Percentiles rank a stretch among this genome's conserved stretches.
These are phyloP conservation scores for Macadamia integrifolia DNA, from an alignment of 164 flowering plant genomes.

Conservation along the genomic window DNA sequence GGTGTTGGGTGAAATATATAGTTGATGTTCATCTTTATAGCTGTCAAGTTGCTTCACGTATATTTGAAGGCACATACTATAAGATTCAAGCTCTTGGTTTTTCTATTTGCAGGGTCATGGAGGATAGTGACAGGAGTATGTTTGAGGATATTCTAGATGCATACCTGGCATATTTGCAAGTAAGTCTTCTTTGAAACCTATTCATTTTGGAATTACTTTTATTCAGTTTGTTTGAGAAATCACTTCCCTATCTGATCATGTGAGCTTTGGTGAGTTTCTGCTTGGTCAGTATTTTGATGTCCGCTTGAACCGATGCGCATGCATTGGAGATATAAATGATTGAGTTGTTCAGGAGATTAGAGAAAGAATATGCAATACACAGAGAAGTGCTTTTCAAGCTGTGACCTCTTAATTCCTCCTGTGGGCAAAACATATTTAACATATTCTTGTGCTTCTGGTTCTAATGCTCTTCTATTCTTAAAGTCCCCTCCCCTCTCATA, in stretches of 20 bases:
- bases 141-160: conserved; percentile 86
- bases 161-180: conserved; percentile 85
- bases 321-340: not conserved
- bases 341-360: no score
- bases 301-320: not conserved
- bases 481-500: no score
- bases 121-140: conserved; percentile 34
- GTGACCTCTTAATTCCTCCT: no score
- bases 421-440: no score
- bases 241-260: not conserved
- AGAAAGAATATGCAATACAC: no score
- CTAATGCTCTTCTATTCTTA: no score
- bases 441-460: no score
- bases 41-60: not conserved
- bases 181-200: conserved; percentile 22
- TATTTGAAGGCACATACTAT: not conserved
- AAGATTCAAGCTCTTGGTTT: not conserved
- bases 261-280: not conserved
- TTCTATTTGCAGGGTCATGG: conserved; percentile 45
- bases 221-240: not conserved
- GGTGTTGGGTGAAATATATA: not conserved
- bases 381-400: no score
- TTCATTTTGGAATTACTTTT: not conserved
- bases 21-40: not conserved
- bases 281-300: not conserved